Evolutionary conservation across 1,284 basidiomycete genomes (phyloP).

Genomic region (Amylostereum chailletii): DNA sequence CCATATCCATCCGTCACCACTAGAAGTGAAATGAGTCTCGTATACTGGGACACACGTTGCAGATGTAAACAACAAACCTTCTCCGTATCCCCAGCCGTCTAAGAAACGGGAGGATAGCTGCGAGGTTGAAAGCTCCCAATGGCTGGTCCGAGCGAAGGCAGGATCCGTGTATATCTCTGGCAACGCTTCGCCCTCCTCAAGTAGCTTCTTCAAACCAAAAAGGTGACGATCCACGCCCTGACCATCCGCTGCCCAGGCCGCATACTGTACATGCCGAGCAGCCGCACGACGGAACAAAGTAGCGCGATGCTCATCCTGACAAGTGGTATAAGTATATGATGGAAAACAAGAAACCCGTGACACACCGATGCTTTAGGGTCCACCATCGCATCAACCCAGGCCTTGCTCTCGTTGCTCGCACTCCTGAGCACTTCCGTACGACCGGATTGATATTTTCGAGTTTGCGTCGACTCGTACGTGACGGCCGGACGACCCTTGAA

Average conservation of each 20-base stretch:
- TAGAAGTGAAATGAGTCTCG: conserved; percentile 18
- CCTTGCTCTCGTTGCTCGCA: conserved; percentile 76
- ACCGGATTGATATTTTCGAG: conserved; percentile 86
- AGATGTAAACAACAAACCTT: conserved; percentile 38
- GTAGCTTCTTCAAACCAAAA: conserved; percentile 84
- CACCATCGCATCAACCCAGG: conserved; percentile 87
- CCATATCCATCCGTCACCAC: conserved; percentile 93
- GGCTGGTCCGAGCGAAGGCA: conserved; percentile 62
- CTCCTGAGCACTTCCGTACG: conserved; percentile 93
- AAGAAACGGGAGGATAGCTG: conserved; percentile 81
- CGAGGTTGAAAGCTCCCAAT: conserved; percentile 92
- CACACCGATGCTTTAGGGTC: conserved; percentile 46
- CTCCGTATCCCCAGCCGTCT: conserved; percentile 96
- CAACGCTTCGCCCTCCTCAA: conserved; percentile 68
- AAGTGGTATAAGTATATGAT: conserved; percentile 15
- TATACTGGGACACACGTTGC: background rate
- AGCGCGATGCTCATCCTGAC: conserved; percentile 54
- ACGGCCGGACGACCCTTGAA: conserved; percentile 74
- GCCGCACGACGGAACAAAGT: conserved; percentile 74
- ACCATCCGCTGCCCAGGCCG: conserved; percentile 86
- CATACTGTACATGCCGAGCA: conserved; percentile 80
- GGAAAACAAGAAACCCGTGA: conserved; percentile 7
- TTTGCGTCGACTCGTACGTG: conserved; percentile 94
- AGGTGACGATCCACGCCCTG: conserved; percentile 95
- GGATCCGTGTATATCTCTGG: conserved; percentile 79